Evolutionary conservation across 2,329 filamentous ascomycete genomes (phyloP).

Genomic region (Pseudogymnoascus sp.): DNA sequence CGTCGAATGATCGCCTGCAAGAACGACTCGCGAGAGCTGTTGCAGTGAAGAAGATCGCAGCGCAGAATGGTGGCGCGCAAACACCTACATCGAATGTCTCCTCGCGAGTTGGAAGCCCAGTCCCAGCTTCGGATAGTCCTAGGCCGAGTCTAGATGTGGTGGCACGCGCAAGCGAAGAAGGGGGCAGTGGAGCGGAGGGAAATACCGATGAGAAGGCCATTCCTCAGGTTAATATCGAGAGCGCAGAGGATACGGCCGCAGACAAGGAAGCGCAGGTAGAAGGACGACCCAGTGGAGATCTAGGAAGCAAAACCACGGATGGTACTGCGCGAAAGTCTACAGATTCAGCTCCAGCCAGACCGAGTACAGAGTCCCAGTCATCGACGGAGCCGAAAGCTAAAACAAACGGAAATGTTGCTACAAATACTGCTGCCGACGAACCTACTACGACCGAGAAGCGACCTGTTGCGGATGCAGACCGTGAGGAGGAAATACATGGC

Average conservation of each 20-base stretch:
- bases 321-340: background rate
- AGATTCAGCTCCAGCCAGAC: background rate
- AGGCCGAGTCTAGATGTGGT: constrained; percentile 38
- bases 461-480: constrained; percentile 34
- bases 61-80: constrained; percentile 36
- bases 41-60: constrained; percentile 56
- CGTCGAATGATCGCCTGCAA: constrained; percentile 74
- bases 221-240: background rate
- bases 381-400: background rate
- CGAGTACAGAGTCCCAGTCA: background rate
- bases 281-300: background rate
- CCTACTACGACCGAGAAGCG: constrained; percentile 16
- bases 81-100: constrained; percentile 36
- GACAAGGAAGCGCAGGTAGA: background rate
- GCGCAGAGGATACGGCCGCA: background rate
- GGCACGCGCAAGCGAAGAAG: constrained; percentile 13
- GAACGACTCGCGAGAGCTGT: constrained; percentile 84
- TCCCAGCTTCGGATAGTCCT: constrained; percentile 34
- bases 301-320: background rate
- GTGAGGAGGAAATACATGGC: constrained; percentile 73
- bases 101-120: constrained; percentile 47
- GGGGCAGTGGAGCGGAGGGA: constrained; percentile 3
- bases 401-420: background rate
- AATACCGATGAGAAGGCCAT: constrained; percentile 12
- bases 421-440: background rate